These are phyloP conservation scores for Plasmodium cynomolgi DNA, from an alignment of 169 alveolate species.

Conservation along the genomic window DNA sequence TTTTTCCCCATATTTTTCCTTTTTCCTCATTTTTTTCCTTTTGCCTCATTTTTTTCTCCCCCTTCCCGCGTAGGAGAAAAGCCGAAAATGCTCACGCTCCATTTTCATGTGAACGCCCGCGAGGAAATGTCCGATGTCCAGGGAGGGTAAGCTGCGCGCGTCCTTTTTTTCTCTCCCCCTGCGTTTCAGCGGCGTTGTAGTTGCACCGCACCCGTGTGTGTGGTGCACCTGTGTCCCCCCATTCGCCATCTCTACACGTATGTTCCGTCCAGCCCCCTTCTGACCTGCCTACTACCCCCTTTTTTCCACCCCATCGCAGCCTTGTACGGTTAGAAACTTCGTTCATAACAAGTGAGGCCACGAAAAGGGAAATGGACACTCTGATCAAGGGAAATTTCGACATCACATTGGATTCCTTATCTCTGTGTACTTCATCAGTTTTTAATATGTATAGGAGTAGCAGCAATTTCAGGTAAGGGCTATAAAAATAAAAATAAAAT, in stretches of 20 bases:
- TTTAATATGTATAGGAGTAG: conserved; percentile 14
- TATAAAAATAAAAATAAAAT: neutral
- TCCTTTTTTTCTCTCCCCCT: neutral
- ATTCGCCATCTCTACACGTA: neutral
- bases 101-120: neutral
- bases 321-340: conserved; percentile 35
- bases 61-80: neutral
- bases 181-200: neutral
- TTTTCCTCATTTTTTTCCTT: neutral
- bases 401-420: conserved; percentile 12
- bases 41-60: too few relatives aligned
- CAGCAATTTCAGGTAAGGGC: neutral
- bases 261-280: neutral
- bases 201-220: too few relatives aligned
- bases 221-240: neutral
- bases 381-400: conserved; percentile 37
- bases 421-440: conserved; percentile 36
- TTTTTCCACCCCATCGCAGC: conserved; percentile 3
- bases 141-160: neutral
- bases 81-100: neutral
- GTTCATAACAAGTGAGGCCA: conserved; percentile 19
- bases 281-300: neutral
- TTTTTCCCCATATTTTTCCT: neutral
- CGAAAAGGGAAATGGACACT: conserved; percentile 34
- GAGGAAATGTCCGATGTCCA: neutral